Percentiles rank a stretch among this genome's conserved stretches.
Conservation (phyloP, 352 stramenopile genomes). For the Phytophthora hybrid region DNA sequence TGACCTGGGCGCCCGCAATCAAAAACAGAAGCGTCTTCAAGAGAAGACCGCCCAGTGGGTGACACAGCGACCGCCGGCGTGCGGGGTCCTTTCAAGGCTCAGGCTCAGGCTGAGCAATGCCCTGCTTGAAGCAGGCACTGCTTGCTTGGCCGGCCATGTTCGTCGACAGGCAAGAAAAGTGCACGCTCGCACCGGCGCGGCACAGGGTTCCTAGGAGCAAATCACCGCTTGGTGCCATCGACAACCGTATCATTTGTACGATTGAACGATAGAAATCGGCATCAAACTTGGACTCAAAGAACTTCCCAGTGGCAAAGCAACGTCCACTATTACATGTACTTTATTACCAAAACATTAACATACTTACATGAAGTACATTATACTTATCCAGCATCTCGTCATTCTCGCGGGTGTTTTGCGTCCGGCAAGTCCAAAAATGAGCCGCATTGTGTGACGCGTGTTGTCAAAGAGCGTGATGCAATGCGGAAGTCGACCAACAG, state of each 20-base stretch:
- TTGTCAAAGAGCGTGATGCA: slow-evolving; percentile 20
- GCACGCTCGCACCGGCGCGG: slow-evolving; percentile 6
- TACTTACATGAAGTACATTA: too few species aligned
- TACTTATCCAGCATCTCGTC: background rate
- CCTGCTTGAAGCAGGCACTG: background rate
- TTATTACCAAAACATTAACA: too few species aligned
- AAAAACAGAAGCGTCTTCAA: background rate
- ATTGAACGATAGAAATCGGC: slow-evolving; percentile 7
- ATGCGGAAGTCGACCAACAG: slow-evolving; percentile 14
- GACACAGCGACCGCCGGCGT: background rate
- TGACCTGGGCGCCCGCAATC: background rate
- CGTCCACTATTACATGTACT: too few species aligned
- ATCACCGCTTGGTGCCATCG: slow-evolving; percentile 14
- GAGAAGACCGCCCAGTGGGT: too few species aligned
- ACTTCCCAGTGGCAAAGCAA: background rate
- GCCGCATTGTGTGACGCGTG: slow-evolving; percentile 11
- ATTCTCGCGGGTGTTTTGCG: background rate
- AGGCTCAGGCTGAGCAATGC: background rate
- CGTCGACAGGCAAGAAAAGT: slow-evolving; percentile 8
- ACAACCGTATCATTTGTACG: slow-evolving; percentile 29
- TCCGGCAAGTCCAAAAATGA: slow-evolving; percentile 8
- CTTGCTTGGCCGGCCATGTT: slow-evolving; percentile 3
- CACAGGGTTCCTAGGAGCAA: slow-evolving; percentile 17
- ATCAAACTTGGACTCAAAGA: background rate
- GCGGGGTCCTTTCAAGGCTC: background rate